Conservation (phyloP, 345 rosid species). For the Turnera subulata region DNA sequence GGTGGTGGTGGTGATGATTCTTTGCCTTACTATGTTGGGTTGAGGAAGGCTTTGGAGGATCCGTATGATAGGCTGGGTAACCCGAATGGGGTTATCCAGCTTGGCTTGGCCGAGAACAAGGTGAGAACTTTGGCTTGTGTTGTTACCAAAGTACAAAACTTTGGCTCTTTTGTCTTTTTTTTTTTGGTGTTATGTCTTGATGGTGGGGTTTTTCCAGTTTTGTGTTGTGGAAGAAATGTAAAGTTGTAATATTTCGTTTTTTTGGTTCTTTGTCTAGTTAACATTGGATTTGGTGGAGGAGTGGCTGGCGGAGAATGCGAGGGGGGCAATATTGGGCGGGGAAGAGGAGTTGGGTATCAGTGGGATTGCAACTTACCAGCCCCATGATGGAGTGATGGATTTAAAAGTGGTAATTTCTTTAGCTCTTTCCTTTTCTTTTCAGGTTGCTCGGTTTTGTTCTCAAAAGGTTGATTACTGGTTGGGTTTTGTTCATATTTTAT, state of each 20-base stretch:
- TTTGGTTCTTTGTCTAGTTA: conserved; percentile 25
- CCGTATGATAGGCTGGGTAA: conserved; percentile 57
- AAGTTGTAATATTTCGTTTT: not conserved
- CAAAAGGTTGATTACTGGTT: too few relatives aligned
- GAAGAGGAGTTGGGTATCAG: conserved; percentile 39
- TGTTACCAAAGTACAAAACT: too few relatives aligned
- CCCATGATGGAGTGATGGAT: conserved; percentile 64
- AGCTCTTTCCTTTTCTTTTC: too few relatives aligned
- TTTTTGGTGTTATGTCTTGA: too few relatives aligned
- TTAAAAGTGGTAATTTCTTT: conserved; percentile 58
- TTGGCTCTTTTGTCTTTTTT: too few relatives aligned
- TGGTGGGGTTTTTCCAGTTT: not conserved
- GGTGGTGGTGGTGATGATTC: conserved; percentile 51
- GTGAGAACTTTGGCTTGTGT: conserved; percentile 23
- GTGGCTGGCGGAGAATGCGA: conserved; percentile 58
- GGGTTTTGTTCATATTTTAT: too few relatives aligned
- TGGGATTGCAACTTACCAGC: conserved; percentile 67
- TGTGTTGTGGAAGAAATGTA: not conserved
- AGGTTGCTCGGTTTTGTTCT: too few relatives aligned
- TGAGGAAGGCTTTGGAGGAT: conserved; percentile 56
- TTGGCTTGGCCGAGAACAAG: conserved; percentile 68
- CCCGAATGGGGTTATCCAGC: conserved; percentile 75
- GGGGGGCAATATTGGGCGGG: conserved; percentile 39
- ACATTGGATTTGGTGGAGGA: conserved; percentile 52
- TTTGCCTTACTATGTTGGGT: conserved; percentile 41